phyloP scores from a whole-genome alignment of 2,329 filamentous ascomycete genomes.

The Stachybotrys chlorohalonatus region DNA sequence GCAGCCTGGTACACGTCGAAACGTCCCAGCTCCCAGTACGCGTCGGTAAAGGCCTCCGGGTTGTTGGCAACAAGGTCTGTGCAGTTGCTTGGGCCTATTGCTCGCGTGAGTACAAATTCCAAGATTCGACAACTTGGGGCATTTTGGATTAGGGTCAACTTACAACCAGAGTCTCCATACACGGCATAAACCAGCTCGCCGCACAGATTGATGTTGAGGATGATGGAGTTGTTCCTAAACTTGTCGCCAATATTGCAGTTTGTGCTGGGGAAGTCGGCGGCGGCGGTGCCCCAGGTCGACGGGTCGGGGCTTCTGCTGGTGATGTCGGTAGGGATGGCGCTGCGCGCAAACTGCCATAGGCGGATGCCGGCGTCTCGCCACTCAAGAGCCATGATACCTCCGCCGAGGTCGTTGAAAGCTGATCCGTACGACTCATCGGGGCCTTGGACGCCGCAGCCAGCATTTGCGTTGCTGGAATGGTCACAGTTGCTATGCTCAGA shows the following conservation, averaged over 20 bases:
- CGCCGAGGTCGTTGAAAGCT: slow-evolving; percentile 42
- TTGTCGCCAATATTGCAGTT: slow-evolving; percentile 49
- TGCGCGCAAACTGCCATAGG: slow-evolving; percentile 49
- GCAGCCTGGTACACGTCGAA: slow-evolving; percentile 46
- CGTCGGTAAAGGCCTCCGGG: slow-evolving; percentile 45
- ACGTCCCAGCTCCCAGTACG: slow-evolving; percentile 55
- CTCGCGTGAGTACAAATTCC: background rate
- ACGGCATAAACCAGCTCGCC: slow-evolving; percentile 42
- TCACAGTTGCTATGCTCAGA: slow-evolving; percentile 36
- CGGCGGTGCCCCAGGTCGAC: slow-evolving; percentile 49
- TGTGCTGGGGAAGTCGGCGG: slow-evolving; percentile 57
- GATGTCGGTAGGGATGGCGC: slow-evolving; percentile 42
- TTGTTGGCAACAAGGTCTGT: slow-evolving; percentile 48
- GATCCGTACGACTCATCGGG: slow-evolving; percentile 35
- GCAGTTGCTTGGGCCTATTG: slow-evolving; percentile 43
- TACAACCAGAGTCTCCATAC: slow-evolving; percentile 37
- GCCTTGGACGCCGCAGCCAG: slow-evolving; percentile 47
- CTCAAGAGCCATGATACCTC: slow-evolving; percentile 53
- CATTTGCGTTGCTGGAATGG: slow-evolving; percentile 40
- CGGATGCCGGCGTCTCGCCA: slow-evolving; percentile 52
- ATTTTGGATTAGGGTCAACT: slow-evolving; percentile 5
- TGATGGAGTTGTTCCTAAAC: slow-evolving; percentile 57
- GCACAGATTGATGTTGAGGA: slow-evolving; percentile 58
- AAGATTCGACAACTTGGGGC: background rate
- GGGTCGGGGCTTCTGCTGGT: slow-evolving; percentile 45